A percentile compares a stretch with the other conserved stretches of the same genome.
These are phyloP conservation scores for Komagataea norvegica DNA, from an alignment of 1,139 yeast genomes.

Conservation along the genomic window DNA sequence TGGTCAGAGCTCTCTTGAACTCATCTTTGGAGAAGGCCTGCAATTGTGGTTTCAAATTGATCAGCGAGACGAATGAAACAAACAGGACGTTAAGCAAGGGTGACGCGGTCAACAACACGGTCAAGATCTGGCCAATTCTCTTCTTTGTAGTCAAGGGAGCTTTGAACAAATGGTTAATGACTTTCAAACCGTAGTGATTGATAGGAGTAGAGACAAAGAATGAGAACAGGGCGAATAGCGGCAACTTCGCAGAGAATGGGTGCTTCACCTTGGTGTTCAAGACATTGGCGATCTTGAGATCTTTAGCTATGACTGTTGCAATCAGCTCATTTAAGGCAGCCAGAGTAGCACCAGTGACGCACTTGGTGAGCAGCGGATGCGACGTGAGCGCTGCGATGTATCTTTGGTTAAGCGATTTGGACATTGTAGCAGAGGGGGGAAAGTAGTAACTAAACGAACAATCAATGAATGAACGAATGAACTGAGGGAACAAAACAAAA, in stretches of 20 bases:
- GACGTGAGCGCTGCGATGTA: slow-evolving; percentile 41
- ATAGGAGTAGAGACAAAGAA: slow-evolving; percentile 67
- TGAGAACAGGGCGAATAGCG: slow-evolving; percentile 66
- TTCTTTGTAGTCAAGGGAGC: slow-evolving; percentile 36
- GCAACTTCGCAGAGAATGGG: slow-evolving; percentile 29
- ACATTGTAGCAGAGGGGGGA: slow-evolving; percentile 2
- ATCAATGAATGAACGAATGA: too few relatives aligned
- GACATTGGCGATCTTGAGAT: slow-evolving; percentile 27
- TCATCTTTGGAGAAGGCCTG: slow-evolving; percentile 16
- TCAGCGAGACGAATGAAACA: slow-evolving; percentile 49
- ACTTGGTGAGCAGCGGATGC: slow-evolving; percentile 57
- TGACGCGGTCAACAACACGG: slow-evolving; percentile 51
- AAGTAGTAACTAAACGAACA: too few relatives aligned
- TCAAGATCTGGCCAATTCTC: slow-evolving; percentile 43
- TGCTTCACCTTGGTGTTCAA: slow-evolving; percentile 22
- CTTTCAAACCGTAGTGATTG: slow-evolving; percentile 47
- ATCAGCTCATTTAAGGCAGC: slow-evolving; percentile 57
- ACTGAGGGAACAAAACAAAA: slow-evolving; percentile 1
- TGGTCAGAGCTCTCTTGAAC: slow-evolving; percentile 14
- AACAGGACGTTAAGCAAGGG: slow-evolving; percentile 50
- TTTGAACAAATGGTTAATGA: slow-evolving; percentile 41
- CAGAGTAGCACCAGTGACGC: slow-evolving; percentile 53
- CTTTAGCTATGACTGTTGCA: slow-evolving; percentile 50
- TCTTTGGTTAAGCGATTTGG: slow-evolving; percentile 22
- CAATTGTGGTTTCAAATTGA: slow-evolving; percentile 27